Evolutionary conservation across 106 monocot species (phyloP).

Genomic region (Dendrobium officinale): DNA sequence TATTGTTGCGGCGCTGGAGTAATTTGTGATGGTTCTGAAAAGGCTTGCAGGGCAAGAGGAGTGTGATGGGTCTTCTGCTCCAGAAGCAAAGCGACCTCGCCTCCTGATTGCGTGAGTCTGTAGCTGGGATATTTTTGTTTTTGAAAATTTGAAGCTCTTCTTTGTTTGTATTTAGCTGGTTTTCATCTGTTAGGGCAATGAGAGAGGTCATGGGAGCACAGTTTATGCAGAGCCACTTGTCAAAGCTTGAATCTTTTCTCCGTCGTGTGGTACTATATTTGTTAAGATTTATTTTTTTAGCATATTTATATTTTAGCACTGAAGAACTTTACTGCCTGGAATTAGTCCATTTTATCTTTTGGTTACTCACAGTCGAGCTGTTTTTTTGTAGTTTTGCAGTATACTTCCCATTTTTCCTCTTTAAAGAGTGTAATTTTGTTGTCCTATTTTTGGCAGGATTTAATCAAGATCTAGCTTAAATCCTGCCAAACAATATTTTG

Average conservation of each 20-base stretch:
- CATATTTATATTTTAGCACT: background rate
- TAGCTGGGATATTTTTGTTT: background rate
- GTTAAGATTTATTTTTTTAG: background rate
- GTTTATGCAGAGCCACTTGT: slow-evolving; percentile 46
- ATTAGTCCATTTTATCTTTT: background rate
- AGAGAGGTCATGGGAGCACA: slow-evolving; percentile 46
- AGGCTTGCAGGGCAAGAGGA: slow-evolving; percentile 25
- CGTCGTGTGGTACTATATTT: slow-evolving; percentile 47
- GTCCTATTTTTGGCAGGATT: too few relatives aligned
- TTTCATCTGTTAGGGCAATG: slow-evolving; percentile 27
- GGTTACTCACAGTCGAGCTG: background rate
- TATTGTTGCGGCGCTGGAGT: slow-evolving; percentile 6
- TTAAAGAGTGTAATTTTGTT: background rate
- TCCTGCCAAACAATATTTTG: too few relatives aligned
- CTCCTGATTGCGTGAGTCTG: slow-evolving; percentile 36
- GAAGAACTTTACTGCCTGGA: background rate
- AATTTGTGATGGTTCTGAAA: slow-evolving; percentile 29
- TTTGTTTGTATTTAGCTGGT: background rate
- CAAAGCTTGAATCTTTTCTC: slow-evolving; percentile 60
- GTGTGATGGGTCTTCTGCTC: slow-evolving; percentile 13
- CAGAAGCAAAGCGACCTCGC: slow-evolving; percentile 29
- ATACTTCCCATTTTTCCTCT: background rate
- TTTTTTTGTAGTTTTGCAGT: background rate
- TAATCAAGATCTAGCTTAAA: too few relatives aligned
- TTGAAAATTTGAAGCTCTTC: background rate